Base-by-base conservation (phyloP, 1,139 yeast genomes). In the Meyerozyma athensensis region DNA sequence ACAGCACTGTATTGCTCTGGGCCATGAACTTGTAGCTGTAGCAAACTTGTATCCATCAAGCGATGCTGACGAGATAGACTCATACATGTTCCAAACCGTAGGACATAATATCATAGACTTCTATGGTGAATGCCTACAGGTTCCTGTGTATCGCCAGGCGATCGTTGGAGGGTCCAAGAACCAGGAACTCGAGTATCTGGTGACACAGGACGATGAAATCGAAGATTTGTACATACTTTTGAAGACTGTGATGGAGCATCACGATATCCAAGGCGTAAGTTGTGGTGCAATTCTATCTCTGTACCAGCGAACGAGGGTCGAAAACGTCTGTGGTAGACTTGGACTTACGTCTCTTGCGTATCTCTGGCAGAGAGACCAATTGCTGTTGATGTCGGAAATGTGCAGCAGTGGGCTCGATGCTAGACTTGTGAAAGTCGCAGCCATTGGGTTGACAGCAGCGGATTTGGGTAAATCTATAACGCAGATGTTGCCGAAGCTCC, bases 11-110 rank as follows among this genome's bases (percentile, higher is more conserved):
- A 53, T 85, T 10, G 71, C 77, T 4, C 79, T 84, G 41, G 95
- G 95, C 5, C 98, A 92, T 62, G 85, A 86, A 50, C 65, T 92
- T 9, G 75, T 76, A 0, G 96, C 96, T 0, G 59, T 92, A 36
- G 98, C 89, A 0, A 92, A 92, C 52, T 61, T 92, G 42, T 79
- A 79, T 51, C 98, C 98, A 2, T 65, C 68, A 7, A 55, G 60
- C 16, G 60, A 59, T 14, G 47, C 53, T 12, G 76, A 74, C 47
- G 98, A 92, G 57, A 66, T 92, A 41, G 97, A 92, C 59, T 86
- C 96, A 39, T 92, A 84, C 57, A 92, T 92, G 98, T 92, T 86
- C 59, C 98, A 92, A 59, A 92, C 98, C 0, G 98, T 92, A n/a
- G 98, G 98, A 0, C 94, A 85, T 57, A 87, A 84, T 47, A 77